Percentiles rank a stretch among this genome's conserved stretches.
These are phyloP conservation scores for Hanseniaspora singularis DNA, from an alignment of 805 yeast species.

Conservation along the genomic window DNA sequence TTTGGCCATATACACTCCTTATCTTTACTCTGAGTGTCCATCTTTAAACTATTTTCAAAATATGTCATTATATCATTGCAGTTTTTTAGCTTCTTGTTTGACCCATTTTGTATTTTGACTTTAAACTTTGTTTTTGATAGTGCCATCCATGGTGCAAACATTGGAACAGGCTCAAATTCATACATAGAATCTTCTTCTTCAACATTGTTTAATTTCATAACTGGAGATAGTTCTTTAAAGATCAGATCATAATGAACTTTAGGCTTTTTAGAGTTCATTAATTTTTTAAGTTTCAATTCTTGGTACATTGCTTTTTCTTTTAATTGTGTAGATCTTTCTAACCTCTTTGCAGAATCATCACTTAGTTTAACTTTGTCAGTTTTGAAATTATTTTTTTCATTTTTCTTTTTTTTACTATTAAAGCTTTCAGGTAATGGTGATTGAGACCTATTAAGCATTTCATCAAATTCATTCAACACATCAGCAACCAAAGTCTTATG, in stretches of 20 bases:
- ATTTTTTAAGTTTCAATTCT: conserved; percentile 30
- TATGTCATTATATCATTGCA: conserved; percentile 53
- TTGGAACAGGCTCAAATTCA: conserved; percentile 33
- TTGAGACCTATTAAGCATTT: conserved; percentile 11
- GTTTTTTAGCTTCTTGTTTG: conserved; percentile 79
- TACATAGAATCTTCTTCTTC: conserved; percentile 19
- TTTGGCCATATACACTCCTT: conserved; percentile 56
- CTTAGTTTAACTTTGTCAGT: conserved; percentile 26
- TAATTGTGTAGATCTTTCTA: conserved; percentile 20
- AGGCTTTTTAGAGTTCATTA: conserved; percentile 31
- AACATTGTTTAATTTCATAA: conserved; percentile 41
- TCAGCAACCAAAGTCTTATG: conserved; percentile 6
- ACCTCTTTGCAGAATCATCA: conserved; percentile 19
- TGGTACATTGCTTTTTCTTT: conserved; percentile 30
- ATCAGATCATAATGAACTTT: conserved; percentile 36
- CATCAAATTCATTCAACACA: conserved; percentile 15
- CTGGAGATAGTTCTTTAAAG: conserved; percentile 29
- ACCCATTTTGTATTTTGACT: conserved; percentile 67
- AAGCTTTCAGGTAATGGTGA: not conserved
- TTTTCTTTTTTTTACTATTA: conserved; percentile 24
- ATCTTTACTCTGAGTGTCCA: conserved; percentile 35
- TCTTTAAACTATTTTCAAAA: conserved; percentile 38
- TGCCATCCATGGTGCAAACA: conserved; percentile 88
- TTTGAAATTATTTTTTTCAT: conserved; percentile 28
- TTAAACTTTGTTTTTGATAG: conserved; percentile 64